phyloP scores from a whole-genome alignment of 352 stramenopile genomes.

The Globisporangium megalacanthum region DNA sequence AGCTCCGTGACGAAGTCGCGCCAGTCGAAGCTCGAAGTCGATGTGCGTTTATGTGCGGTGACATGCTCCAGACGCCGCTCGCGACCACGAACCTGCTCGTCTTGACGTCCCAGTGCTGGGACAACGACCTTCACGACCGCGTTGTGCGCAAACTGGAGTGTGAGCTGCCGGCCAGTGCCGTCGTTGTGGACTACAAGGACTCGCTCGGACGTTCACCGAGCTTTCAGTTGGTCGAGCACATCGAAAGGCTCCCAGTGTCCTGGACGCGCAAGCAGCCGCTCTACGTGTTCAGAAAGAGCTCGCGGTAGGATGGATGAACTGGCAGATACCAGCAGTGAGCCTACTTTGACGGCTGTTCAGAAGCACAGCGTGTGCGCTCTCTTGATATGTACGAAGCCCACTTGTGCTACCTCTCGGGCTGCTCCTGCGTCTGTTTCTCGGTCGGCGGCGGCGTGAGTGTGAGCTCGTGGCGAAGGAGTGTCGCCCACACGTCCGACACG shows the following conservation, averaged over 20 bases:
- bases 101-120: conserved; percentile 64
- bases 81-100: conserved; percentile 26
- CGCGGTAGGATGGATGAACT: neutral
- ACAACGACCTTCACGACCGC: conserved; percentile 24
- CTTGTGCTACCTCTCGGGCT: too few species aligned
- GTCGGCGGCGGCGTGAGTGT: neutral
- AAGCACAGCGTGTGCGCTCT: neutral
- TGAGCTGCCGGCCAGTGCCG: conserved; percentile 19
- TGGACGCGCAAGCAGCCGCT: conserved; percentile 35
- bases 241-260: conserved; percentile 30
- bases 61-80: conserved; percentile 38
- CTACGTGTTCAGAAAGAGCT: conserved; percentile 24
- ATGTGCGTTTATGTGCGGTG: conserved; percentile 28
- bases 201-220: conserved; percentile 14
- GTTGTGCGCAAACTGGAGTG: conserved; percentile 34
- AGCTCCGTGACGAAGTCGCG: conserved; percentile 12
- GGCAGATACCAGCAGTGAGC: neutral
- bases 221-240: conserved; percentile 22
- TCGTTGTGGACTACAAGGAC: conserved; percentile 58
- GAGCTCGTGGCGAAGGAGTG: neutral
- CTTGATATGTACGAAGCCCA: neutral
- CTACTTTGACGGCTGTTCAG: neutral
- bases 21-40: conserved; percentile 3
- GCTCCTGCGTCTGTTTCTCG: neutral
- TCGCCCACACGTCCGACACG: neutral